These are phyloP conservation scores for Grammothele lineata DNA, from an alignment of 768 basidiomycete genomes.

Conservation along the genomic window DNA sequence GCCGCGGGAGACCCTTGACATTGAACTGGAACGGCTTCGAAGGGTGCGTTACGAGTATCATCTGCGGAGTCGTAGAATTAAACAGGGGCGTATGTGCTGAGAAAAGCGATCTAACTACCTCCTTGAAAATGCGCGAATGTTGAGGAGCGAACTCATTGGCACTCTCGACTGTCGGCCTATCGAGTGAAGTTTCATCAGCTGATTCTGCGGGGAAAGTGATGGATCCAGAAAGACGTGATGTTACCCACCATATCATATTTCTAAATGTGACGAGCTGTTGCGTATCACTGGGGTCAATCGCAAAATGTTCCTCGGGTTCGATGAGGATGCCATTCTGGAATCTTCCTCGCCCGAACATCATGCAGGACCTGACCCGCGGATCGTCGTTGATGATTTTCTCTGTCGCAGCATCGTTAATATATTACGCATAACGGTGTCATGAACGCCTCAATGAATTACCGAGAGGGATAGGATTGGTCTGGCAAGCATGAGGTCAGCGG, in stretches of 20 bases:
- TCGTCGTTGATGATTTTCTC: slow-evolving; percentile 35
- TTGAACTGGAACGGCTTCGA: slow-evolving; percentile 12
- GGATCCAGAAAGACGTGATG: neutral
- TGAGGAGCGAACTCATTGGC: slow-evolving; percentile 35
- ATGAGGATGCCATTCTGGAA: slow-evolving; percentile 39
- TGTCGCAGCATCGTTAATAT: slow-evolving; percentile 3
- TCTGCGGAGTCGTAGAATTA: neutral
- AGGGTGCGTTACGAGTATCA: slow-evolving; percentile 11
- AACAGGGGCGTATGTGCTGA: neutral
- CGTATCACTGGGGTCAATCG: slow-evolving; percentile 29
- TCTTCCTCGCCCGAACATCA: slow-evolving; percentile 41
- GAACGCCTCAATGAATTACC: slow-evolving; percentile 18
- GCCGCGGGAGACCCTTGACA: slow-evolving; percentile 23
- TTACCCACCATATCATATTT: slow-evolving; percentile 31
- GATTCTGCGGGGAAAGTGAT: too few species aligned
- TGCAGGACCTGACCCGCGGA: slow-evolving; percentile 27
- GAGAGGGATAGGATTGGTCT: slow-evolving; percentile 37
- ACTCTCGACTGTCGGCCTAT: slow-evolving; percentile 30
- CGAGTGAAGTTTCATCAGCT: too few species aligned
- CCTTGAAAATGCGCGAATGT: slow-evolving; percentile 33
- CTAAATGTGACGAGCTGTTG: slow-evolving; percentile 28
- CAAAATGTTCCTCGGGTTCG: slow-evolving; percentile 25
- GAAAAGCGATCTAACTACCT: slow-evolving; percentile 4
- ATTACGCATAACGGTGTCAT: neutral
- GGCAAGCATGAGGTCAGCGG: neutral